These are phyloP conservation scores for Venturia asperata DNA, from an alignment of 2,329 filamentous ascomycete genomes.

Conservation along the genomic window DNA sequence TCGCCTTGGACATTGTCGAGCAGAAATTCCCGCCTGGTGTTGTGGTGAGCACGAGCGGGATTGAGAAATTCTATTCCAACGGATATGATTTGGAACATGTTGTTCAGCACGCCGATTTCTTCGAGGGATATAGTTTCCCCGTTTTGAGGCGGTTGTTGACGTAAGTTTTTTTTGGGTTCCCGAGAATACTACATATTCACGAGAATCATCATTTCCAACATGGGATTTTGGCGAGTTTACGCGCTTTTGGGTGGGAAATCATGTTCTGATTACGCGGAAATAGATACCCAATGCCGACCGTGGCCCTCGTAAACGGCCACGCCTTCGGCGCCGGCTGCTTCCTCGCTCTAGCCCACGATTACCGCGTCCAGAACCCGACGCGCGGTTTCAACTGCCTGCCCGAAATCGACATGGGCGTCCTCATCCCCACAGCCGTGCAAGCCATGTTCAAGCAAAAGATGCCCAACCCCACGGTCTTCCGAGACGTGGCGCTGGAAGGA, in stretches of 20 bases:
- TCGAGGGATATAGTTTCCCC: constrained; percentile 40
- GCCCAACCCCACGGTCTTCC: constrained; percentile 44
- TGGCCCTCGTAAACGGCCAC: constrained; percentile 74
- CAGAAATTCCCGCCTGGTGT: constrained; percentile 62
- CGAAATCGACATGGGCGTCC: constrained; percentile 71
- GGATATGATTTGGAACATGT: constrained; percentile 70
- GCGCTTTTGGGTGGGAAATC: too few species aligned
- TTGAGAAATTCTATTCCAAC: constrained; percentile 76
- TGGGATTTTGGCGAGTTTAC: too few species aligned
- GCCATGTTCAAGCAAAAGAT: constrained; percentile 67
- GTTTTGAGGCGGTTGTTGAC: constrained; percentile 15
- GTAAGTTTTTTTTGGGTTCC: constrained; percentile 10
- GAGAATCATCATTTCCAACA: too few species aligned
- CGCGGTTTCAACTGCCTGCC: constrained; percentile 74
- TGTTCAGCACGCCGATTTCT: constrained; percentile 53
- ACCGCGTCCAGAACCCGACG: constrained; percentile 65
- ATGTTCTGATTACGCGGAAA: too few species aligned
- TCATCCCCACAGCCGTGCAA: constrained; percentile 67
- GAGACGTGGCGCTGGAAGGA: constrained; percentile 65
- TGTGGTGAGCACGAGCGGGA: constrained; percentile 66
- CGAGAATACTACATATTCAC: too few species aligned
- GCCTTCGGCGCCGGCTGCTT: constrained; percentile 78
- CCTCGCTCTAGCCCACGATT: constrained; percentile 75
- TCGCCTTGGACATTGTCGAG: constrained; percentile 69
- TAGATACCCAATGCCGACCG: constrained; percentile 71